Base-by-base conservation (phyloP, 208 protist species). In the Acanthamoeba triangularis region DNA sequence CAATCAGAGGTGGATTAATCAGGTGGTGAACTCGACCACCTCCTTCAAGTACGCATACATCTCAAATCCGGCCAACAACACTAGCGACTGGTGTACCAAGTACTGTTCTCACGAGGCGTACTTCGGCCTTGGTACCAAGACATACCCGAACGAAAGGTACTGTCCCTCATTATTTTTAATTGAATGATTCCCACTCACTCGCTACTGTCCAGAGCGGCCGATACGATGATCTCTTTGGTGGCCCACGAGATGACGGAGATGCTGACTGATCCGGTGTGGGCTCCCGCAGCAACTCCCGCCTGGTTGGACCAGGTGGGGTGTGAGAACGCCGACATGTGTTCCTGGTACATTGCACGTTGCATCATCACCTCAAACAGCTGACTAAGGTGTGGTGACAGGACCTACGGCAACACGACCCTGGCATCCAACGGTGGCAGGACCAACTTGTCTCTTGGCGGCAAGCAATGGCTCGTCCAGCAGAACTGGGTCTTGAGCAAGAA, bases 401-500 rank as follows among this genome's bases (percentile, higher is more conserved):
- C 80, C 8, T 88, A 88, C 47, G 80, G 80, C 25, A 11, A 30
- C 5, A 88, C 80, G 7, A 63, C 20, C 25, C 47, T 11, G 30
- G 41, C 80, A 25, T 1, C 80, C n/a, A 88, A 88, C 80, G 80
- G 80, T 28, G 80, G 80, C 30, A 54, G 13, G 80, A 47, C 28
- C 49, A 88, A 88, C 28, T 2, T 63, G 11, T 14, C 44, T 13
- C 3, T 88, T 49, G 80, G 80, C 3, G 80, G 80, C 30, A 56
- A 37, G 47, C 80, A 88, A 28, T 88, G 80, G 80, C 80, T 88
- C 49, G 35, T 88, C 49, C 80, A 88, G 49, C 80, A 88, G 28
- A 88, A 63, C 80, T 88, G 80, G 80, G 52, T 88, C 80, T 30
- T 88, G 10, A 88, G 80, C 49, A 88, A 88, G 49, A 88, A 88